These are phyloP conservation scores for Cocos nucifera DNA, from an alignment of 176 grass and related monocot species.

Conservation along the genomic window DNA sequence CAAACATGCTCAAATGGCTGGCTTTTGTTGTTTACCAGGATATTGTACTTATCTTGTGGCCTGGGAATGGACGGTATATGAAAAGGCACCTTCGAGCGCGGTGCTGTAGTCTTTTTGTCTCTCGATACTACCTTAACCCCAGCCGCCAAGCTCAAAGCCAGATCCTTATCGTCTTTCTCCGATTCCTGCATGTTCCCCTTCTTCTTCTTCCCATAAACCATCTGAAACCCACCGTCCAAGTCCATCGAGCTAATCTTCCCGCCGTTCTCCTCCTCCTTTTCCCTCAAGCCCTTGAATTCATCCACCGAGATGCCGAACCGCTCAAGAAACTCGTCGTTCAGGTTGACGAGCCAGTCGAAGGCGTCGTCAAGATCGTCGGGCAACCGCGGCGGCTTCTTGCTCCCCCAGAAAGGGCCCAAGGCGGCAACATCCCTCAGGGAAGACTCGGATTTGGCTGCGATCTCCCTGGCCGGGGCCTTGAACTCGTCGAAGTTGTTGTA, in stretches of 20 bases:
- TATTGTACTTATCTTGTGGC: constrained; percentile 67
- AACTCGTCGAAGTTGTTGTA: constrained; percentile 81
- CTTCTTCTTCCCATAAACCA: constrained; percentile 49
- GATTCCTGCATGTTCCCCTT: neutral
- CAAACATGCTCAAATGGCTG: constrained; percentile 87
- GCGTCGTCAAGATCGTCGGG: constrained; percentile 54
- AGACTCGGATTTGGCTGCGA: constrained; percentile 34
- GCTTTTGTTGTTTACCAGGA: constrained; percentile 73
- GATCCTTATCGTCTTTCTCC: constrained; percentile 5
- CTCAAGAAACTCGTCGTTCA: constrained; percentile 71
- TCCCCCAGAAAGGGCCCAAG: constrained; percentile 19
- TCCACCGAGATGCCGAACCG: constrained; percentile 51
- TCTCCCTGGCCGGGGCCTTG: constrained; percentile 38
- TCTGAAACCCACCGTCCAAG: constrained; percentile 52
- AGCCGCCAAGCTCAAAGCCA: neutral
- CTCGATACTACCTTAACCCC: constrained; percentile 32
- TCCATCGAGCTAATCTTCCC: constrained; percentile 23
- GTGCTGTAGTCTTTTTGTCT: constrained; percentile 34
- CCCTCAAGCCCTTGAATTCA: constrained; percentile 28
- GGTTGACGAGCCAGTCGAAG: constrained; percentile 47
- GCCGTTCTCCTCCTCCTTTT: constrained; percentile 34
- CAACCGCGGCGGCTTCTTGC: constrained; percentile 27
- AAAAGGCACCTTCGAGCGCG: constrained; percentile 44
- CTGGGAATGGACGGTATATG: constrained; percentile 74
- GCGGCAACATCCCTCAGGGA: constrained; percentile 24